Conservation (phyloP, 2,329 filamentous ascomycete genomes). For the Elsinoe australis region DNA sequence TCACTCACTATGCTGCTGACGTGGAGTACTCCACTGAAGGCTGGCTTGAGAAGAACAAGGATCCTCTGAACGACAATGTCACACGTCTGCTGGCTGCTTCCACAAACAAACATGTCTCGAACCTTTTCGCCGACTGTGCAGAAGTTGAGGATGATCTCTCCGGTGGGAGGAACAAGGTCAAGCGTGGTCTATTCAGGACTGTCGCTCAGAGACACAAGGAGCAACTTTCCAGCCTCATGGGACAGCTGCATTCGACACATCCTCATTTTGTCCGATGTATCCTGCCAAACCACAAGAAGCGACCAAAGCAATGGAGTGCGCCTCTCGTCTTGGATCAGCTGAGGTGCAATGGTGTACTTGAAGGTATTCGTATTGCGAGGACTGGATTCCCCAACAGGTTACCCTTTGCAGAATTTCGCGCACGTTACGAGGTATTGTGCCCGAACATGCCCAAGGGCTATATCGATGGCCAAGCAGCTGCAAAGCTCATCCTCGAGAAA, state of each 20-base stretch:
- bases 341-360: constrained; percentile 98
- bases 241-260: constrained; percentile 87
- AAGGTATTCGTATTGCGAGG: constrained; percentile 92
- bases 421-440: constrained; percentile 92
- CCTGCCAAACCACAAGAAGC: constrained; percentile 95
- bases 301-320: constrained; percentile 84
- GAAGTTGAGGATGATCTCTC: constrained; percentile 68
- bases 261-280: constrained; percentile 98
- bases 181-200: constrained; percentile 94
- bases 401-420: constrained; percentile 85
- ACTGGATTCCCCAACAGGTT: constrained; percentile 95
- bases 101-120: constrained; percentile 71
- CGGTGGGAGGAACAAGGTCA: constrained; percentile 69
- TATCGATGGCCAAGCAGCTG: constrained; percentile 78
- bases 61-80: constrained; percentile 93
- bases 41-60: constrained; percentile 99
- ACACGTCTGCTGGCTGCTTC: constrained; percentile 81
- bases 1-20: constrained; percentile 95
- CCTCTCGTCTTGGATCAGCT: constrained; percentile 92
- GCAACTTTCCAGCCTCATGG: constrained; percentile 93
- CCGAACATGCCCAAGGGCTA: constrained; percentile 81
- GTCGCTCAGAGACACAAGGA: constrained; percentile 97
- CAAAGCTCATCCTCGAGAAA: constrained; percentile 80
- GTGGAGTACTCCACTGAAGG: constrained; percentile 93
- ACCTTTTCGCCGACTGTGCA: constrained; percentile 79